Evolutionary conservation across 441 rosid species (phyloP).

Genomic region (Jatropha podagrica): DNA sequence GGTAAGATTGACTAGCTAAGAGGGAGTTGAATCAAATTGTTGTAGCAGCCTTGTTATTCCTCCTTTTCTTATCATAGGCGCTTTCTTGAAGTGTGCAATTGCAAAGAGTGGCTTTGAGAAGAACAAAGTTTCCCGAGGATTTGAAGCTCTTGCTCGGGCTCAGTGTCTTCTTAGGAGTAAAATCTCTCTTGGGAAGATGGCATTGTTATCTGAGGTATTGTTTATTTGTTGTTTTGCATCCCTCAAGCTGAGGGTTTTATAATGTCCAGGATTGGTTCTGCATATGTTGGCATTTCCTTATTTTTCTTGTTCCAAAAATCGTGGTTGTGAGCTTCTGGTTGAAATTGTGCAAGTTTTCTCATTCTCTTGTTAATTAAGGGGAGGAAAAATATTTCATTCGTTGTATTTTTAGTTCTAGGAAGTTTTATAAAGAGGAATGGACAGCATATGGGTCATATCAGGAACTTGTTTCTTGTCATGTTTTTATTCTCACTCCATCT

Average conservation of each 20-base stretch:
- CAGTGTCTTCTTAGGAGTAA: constrained; percentile 86
- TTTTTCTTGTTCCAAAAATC: neutral
- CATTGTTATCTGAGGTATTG: constrained; percentile 72
- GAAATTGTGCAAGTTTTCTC: neutral
- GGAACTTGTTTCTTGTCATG: neutral
- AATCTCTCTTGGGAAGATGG: constrained; percentile 72
- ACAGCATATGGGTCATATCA: neutral
- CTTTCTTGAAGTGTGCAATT: constrained; percentile 92
- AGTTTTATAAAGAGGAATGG: constrained; percentile 6
- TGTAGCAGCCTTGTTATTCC: constrained; percentile 53
- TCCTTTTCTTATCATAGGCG: constrained; percentile 62
- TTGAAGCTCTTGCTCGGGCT: constrained; percentile 98
- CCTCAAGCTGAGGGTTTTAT: constrained; percentile 7
- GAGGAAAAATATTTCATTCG: neutral
- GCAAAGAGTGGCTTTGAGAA: constrained; percentile 85
- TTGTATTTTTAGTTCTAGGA: constrained; percentile 16
- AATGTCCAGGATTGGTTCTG: constrained; percentile 11
- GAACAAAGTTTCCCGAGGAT: constrained; percentile 85
- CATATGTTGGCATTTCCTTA: constrained; percentile 2
- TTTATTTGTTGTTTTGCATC: constrained; percentile 18
- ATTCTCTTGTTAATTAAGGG: constrained; percentile 4
- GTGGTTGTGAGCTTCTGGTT: neutral
- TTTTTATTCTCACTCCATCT: neutral
- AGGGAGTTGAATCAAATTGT: constrained; percentile 32
- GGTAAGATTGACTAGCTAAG: constrained; percentile 56